phyloP scores from a whole-genome alignment of 2,329 filamentous ascomycete species.

The Epichloe glyceriae region DNA sequence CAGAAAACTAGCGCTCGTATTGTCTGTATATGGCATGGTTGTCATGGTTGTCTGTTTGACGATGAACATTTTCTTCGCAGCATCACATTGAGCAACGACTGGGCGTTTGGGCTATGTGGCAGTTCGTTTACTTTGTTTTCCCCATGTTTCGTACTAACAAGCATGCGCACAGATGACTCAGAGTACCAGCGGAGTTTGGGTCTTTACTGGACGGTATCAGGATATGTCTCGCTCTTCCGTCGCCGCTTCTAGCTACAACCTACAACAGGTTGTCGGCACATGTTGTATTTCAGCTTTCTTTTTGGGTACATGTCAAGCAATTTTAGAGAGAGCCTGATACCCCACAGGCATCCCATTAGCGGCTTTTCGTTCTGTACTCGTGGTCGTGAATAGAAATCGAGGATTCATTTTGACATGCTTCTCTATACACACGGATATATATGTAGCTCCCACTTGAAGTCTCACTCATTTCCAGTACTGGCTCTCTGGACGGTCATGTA shows the following conservation, averaged over 20 bases:
- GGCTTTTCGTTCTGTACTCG: neutral
- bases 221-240: neutral
- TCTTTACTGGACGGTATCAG: neutral
- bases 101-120: neutral
- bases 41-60: conserved; percentile 84
- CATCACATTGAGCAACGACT: conserved; percentile 37
- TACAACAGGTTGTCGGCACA: conserved; percentile 1
- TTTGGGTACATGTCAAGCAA: neutral
- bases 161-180: neutral
- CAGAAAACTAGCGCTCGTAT: conserved; percentile 57
- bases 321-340: neutral
- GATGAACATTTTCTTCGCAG: conserved; percentile 72
- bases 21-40: conserved; percentile 70
- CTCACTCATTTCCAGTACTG: too few species aligned
- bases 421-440: too few species aligned
- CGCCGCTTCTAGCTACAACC: too few species aligned
- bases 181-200: neutral
- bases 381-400: neutral
- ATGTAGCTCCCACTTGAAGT: too few species aligned
- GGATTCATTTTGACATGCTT: neutral
- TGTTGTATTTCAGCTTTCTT: conserved; percentile 4
- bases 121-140: neutral
- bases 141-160: neutral
- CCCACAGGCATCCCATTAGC: neutral
- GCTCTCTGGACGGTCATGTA: too few species aligned